Percentiles rank a stretch among this genome's conserved stretches.
These are phyloP conservation scores for Musa acuminata DNA, from an alignment of 176 grass and related monocot genomes.

Conservation along the genomic window DNA sequence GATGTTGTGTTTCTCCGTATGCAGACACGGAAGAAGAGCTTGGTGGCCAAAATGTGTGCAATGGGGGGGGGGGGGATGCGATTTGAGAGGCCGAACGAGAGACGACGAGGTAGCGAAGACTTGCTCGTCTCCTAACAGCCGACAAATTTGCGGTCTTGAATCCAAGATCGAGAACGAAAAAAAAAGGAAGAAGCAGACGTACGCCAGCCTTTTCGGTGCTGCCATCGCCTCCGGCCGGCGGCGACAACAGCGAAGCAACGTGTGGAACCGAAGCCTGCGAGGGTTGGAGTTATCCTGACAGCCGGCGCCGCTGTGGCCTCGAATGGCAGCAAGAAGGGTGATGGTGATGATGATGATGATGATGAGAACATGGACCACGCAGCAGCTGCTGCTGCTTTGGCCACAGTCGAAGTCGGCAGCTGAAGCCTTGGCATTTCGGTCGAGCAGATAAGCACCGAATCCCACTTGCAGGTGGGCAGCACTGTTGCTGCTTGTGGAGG, in stretches of 20 bases:
- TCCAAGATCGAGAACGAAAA: background rate
- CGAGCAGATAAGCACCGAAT: background rate
- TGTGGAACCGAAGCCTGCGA: background rate
- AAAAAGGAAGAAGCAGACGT: no score
- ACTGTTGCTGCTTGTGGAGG: background rate
- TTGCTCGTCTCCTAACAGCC: background rate
- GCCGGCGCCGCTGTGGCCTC: background rate
- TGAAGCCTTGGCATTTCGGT: no score
- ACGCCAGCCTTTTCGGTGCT: background rate
- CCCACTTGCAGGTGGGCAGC: background rate
- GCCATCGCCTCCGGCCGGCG: background rate
- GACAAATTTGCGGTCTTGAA: conserved; percentile 1
- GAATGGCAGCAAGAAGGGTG: background rate
- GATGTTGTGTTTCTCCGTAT: no score
- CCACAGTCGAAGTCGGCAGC: no score
- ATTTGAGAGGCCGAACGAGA: no score
- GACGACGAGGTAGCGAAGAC: no score
- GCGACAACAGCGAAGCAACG: background rate
- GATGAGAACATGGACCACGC: background rate
- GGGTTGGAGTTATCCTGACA: conserved; percentile 5
- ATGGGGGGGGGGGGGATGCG: no score
- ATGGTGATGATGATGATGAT: no score
- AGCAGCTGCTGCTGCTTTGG: no score
- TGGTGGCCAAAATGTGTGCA: no score
- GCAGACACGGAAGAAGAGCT: no score